Base-by-base conservation (phyloP, 306 rosid genomes). In the Bauhinia variegata region DNA sequence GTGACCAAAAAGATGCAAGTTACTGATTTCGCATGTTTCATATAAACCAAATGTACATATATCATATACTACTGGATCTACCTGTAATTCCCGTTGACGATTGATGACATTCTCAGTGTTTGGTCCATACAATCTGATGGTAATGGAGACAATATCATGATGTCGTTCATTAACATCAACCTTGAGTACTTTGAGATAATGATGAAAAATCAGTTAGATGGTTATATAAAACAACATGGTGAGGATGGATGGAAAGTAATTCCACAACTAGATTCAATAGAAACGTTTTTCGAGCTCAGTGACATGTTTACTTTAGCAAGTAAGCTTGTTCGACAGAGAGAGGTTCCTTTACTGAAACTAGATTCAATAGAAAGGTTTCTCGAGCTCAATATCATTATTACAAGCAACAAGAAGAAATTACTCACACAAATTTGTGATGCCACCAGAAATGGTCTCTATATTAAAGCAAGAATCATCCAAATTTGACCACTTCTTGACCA, bases 401-500 rank as follows among this genome's bases (percentile, higher is more conserved):
- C 32, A 5, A 70, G 31, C 16, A 60, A 65, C 33, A 74, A 60
- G 17, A 38, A 16, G 31, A n/a, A 63, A 67, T 39, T 37, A 79
- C 98, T 84, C 71, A 93, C 99, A 75, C 49, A 84, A 76, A 86
- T 93, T 93, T n/a, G 99, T 93, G 63, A 90, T 93, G 71, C 97
- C 99, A 19, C 96, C 99, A 1, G 97, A 86, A 56, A 93, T 86
- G 7, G 77, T 86, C 75, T 85, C 87, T 52, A 93, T 76, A 15
- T 63, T 28, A 84, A 90, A 93, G 73, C 83, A 46, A 43, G 95
- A 93, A 53, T 75, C 81, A 18, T 77, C 89, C 69, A 93, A 77
- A 41, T 80, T 77, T 31, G 96, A 86, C 99, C 99, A 93, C 11
- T 63, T 58, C 78, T 83, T 68, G 75, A 93, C 88, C 82, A 90